Evolutionary conservation across 2,329 filamentous ascomycete genomes (phyloP).

Genomic region (Fusarium sp.): DNA sequence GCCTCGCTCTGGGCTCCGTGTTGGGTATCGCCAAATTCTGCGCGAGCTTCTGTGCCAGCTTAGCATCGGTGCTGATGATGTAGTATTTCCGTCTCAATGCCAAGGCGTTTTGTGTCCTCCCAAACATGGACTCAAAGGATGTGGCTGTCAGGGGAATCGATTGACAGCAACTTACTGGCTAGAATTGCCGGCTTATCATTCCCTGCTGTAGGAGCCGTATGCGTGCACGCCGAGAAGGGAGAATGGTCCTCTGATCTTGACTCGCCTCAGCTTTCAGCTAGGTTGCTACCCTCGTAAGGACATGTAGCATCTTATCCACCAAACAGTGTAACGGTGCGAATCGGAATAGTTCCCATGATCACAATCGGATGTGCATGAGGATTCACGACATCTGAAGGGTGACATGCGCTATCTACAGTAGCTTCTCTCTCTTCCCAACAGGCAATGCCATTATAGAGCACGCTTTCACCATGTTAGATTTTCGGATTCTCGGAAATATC

Average conservation of each 20-base stretch:
- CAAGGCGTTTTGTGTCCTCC: constrained; percentile 12
- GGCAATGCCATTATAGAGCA: neutral
- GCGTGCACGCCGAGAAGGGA: constrained; percentile 23
- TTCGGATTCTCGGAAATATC: constrained; percentile 18
- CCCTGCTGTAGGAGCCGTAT: constrained; percentile 21
- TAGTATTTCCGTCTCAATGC: constrained; percentile 7
- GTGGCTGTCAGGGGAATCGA: neutral
- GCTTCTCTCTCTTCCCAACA: neutral
- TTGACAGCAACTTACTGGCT: neutral
- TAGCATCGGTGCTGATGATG: neutral
- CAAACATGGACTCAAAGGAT: constrained; percentile 8
- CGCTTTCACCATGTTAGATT: neutral
- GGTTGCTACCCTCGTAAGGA: constrained; percentile 14
- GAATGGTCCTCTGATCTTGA: constrained; percentile 18
- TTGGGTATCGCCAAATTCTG: neutral
- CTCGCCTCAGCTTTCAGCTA: constrained; percentile 29
- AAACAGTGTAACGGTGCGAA: constrained; percentile 32
- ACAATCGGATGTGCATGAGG: constrained; percentile 22
- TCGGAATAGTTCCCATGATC: constrained; percentile 42
- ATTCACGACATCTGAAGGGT: constrained; percentile 26
- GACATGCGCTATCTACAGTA: constrained; percentile 7
- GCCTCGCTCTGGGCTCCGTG: constrained; percentile 2
- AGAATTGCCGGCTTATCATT: constrained; percentile 37
- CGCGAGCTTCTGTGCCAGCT: neutral
- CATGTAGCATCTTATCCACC: constrained; percentile 35